Evolutionary conservation across 2,329 filamentous ascomycete species (phyloP).

Genomic region (Penicillium nordicum): DNA sequence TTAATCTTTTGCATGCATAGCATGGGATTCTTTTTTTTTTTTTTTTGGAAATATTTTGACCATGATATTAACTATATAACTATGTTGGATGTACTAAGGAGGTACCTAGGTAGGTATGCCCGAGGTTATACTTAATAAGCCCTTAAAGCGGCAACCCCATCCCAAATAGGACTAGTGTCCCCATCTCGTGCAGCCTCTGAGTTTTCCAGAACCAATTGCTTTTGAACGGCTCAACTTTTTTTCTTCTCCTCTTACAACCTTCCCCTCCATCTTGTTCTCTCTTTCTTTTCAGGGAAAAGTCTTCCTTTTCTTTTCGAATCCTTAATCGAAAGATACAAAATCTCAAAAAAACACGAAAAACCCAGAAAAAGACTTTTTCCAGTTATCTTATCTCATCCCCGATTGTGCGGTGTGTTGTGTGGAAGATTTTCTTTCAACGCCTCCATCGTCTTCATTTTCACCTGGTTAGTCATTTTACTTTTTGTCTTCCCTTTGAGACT

Average conservation of each 20-base stretch:
- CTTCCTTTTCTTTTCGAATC: slow-evolving; percentile 32
- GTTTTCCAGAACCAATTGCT: slow-evolving; percentile 33
- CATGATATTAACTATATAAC: no score
- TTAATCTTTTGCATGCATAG: slow-evolving; percentile 26
- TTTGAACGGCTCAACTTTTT: slow-evolving; percentile 26
- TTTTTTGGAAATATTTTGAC: not conserved
- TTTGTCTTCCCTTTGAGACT: slow-evolving; percentile 4
- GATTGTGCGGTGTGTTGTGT: slow-evolving; percentile 36
- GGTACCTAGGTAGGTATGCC: not conserved
- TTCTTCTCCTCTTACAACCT: slow-evolving; percentile 23
- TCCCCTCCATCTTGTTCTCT: slow-evolving; percentile 20
- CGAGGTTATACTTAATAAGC: slow-evolving; percentile 11
- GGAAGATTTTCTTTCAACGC: slow-evolving; percentile 28
- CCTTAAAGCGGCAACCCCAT: slow-evolving; percentile 18
- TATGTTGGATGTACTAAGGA: no score
- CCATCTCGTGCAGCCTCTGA: slow-evolving; percentile 27
- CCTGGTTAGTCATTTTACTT: slow-evolving; percentile 20
- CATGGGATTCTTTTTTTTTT: slow-evolving; percentile 18
- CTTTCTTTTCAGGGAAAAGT: slow-evolving; percentile 28
- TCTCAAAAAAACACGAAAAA: slow-evolving; percentile 42
- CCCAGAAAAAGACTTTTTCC: slow-evolving; percentile 30
- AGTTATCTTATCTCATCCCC: slow-evolving; percentile 28
- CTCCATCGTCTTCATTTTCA: slow-evolving; percentile 20
- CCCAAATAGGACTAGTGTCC: slow-evolving; percentile 24
- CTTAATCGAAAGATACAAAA: slow-evolving; percentile 32